Evolutionary conservation across 2,329 filamentous ascomycete genomes (phyloP).

Genomic region (Escovopsis sp.): DNA sequence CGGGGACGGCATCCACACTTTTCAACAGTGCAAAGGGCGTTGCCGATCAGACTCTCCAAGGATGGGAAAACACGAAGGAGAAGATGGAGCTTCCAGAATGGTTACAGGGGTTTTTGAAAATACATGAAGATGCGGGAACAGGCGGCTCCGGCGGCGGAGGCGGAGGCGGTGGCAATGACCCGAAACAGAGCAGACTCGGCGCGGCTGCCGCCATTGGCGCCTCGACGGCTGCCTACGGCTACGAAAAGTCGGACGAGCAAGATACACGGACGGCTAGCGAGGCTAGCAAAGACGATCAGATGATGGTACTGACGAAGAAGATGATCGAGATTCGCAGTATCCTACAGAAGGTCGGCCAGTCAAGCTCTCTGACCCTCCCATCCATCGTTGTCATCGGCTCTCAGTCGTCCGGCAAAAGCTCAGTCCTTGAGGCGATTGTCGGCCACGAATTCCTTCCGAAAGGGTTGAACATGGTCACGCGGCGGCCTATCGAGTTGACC

Average conservation of each 20-base stretch:
- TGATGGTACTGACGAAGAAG: conserved; percentile 98
- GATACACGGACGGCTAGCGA: conserved; percentile 47
- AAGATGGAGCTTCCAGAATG: conserved; percentile 57
- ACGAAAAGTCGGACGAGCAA: conserved; percentile 54
- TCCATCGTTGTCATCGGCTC: conserved; percentile 99
- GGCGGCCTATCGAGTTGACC: conserved; percentile 88
- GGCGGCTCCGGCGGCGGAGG: conserved; percentile 33
- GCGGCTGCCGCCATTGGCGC: conserved; percentile 53
- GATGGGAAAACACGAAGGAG: conserved; percentile 75
- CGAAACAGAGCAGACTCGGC: conserved; percentile 44
- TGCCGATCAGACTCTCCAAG: conserved; percentile 62
- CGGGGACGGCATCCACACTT: conserved; percentile 51
- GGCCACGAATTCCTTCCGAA: conserved; percentile 97
- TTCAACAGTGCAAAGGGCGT: conserved; percentile 61
- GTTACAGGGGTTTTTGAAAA: conserved; percentile 57
- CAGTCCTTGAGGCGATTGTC: conserved; percentile 89
- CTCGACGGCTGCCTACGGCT: conserved; percentile 64
- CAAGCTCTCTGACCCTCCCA: conserved; percentile 71
- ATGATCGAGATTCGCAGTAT: conserved; percentile 98
- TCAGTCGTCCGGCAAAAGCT: conserved; percentile 96
- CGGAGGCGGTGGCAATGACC: conserved; percentile 27
- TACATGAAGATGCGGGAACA: conserved; percentile 44
- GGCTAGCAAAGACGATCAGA: conserved; percentile 80
- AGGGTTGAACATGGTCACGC: conserved; percentile 96
- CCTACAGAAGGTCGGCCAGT: conserved; percentile 82